Conservation (phyloP, 208 protist genomes). For the Crithidia fasciculata region DNA sequence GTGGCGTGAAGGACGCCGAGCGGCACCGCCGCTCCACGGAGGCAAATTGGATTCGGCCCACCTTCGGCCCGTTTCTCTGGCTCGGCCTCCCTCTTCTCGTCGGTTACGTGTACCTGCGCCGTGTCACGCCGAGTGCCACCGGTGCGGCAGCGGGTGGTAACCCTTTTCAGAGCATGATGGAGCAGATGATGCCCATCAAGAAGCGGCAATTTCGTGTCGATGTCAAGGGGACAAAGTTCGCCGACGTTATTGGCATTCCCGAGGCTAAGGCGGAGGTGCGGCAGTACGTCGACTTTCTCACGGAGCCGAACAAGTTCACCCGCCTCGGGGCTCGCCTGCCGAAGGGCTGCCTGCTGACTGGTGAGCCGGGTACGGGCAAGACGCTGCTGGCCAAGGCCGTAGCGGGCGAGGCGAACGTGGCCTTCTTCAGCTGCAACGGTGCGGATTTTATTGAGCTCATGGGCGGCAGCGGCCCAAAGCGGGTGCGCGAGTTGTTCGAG, state of each 20-base stretch:
- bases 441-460: slow-evolving; percentile 98
- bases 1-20: slow-evolving; percentile 73
- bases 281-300: slow-evolving; percentile 98
- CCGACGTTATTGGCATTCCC: slow-evolving; percentile 96
- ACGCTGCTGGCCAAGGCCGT: slow-evolving; percentile 98
- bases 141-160: slow-evolving; percentile 27
- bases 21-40: slow-evolving; percentile 73
- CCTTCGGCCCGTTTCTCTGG: slow-evolving; percentile 78
- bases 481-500: slow-evolving; percentile 96
- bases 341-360: slow-evolving; percentile 95
- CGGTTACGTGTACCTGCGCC: slow-evolving; percentile 61
- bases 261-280: slow-evolving; percentile 97
- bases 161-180: slow-evolving; percentile 83
- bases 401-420: slow-evolving; percentile 94
- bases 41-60: slow-evolving; percentile 82
- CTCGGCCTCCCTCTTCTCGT: slow-evolving; percentile 72
- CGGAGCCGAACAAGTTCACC: slow-evolving; percentile 95
- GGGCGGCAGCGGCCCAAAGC: slow-evolving; percentile 94
- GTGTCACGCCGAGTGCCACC: slow-evolving; percentile 32
- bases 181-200: slow-evolving; percentile 90
- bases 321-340: slow-evolving; percentile 96
- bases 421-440: slow-evolving; percentile 96
- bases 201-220: slow-evolving; percentile 88
- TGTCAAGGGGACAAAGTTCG: slow-evolving; percentile 85
- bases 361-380: slow-evolving; percentile 98